These are phyloP conservation scores for Metarhizium anisopliae DNA, from an alignment of 2,329 filamentous ascomycete genomes.

Conservation along the genomic window DNA sequence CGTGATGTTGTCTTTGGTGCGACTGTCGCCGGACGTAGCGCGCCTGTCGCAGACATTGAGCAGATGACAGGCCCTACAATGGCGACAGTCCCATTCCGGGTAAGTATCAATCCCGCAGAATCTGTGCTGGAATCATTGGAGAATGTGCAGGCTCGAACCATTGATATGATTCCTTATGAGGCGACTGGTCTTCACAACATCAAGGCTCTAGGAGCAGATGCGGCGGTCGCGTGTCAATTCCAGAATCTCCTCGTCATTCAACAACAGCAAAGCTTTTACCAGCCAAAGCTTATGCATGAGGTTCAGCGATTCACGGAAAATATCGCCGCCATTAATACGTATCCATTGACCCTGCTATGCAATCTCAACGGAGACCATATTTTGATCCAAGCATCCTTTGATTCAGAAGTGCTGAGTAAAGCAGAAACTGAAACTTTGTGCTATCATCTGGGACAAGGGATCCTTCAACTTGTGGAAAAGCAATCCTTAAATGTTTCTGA, in stretches of 20 bases:
- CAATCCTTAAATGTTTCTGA: too few species aligned
- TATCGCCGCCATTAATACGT: too few species aligned
- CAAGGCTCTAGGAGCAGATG: not conserved
- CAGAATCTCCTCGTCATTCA: not conserved
- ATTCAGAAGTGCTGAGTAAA: too few species aligned
- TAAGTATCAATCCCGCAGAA: not conserved
- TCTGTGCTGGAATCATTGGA: not conserved
- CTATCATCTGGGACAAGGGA: too few species aligned
- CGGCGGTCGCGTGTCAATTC: not conserved
- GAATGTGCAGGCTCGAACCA: not conserved
- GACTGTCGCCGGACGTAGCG: conserved; percentile 12
- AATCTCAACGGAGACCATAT: too few species aligned
- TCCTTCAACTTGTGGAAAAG: too few species aligned
- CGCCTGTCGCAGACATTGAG: conserved; percentile 11
- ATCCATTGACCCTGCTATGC: too few species aligned
- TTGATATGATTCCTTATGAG: not conserved
- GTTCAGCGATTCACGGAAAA: not conserved
- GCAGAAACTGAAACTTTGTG: too few species aligned
- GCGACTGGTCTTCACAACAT: not conserved
- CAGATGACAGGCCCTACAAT: conserved; percentile 15
- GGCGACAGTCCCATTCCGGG: conserved; percentile 14
- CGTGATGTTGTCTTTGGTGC: conserved; percentile 16
- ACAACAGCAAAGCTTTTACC: not conserved
- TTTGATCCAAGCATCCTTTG: too few species aligned
- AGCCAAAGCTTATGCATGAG: not conserved